These are phyloP conservation scores for Erodium moschatum DNA, from an alignment of 441 rosid species.

Conservation along the genomic window DNA sequence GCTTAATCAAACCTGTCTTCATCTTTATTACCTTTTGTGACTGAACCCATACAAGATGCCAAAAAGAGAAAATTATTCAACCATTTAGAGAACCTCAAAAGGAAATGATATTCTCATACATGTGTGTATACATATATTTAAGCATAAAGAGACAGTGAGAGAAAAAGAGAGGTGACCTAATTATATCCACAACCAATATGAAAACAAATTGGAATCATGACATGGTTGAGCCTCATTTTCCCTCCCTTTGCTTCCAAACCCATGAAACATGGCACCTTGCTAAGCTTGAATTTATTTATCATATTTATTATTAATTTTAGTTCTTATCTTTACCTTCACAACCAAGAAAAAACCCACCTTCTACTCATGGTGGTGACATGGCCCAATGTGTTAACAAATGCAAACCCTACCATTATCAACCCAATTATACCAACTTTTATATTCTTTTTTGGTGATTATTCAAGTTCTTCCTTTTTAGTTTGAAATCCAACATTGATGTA, in stretches of 20 bases:
- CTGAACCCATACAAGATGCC: background rate
- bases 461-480: background rate
- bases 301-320: too few species aligned
- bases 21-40: background rate
- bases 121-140: background rate
- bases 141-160: background rate
- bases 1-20: background rate
- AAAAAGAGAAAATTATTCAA: background rate
- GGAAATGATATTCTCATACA: background rate
- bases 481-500: too few species aligned
- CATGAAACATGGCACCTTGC: background rate
- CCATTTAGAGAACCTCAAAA: background rate
- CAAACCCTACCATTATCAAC: constrained; percentile 6
- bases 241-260: background rate
- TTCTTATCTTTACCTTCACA: background rate
- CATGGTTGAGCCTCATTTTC: background rate
- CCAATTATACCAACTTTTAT: background rate
- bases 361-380: background rate
- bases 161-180: background rate
- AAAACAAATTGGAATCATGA: background rate
- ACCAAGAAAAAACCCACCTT: background rate
- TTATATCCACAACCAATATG: background rate
- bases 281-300: too few species aligned
- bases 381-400: background rate
- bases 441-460: background rate